These are phyloP conservation scores for Eucommia ulmoides DNA, from an alignment of 257 asterid species.

Conservation along the genomic window DNA sequence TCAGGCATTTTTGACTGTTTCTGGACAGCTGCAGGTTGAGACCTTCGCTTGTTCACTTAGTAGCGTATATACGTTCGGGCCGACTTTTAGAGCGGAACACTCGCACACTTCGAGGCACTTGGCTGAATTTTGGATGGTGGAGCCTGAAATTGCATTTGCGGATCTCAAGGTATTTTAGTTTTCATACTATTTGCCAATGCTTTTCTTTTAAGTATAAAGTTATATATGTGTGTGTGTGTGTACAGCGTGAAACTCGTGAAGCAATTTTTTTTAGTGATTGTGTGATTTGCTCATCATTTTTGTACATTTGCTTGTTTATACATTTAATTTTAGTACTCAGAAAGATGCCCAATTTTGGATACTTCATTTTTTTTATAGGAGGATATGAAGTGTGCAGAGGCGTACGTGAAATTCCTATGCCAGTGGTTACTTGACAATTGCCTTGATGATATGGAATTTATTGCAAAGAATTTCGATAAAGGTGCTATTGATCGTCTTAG, in stretches of 20 bases:
- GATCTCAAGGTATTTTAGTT: conserved; percentile 50
- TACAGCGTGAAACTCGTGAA: too few relatives aligned
- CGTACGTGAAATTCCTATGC: conserved; percentile 76
- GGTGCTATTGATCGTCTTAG: conserved; percentile 58
- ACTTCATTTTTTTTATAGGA: conserved; percentile 41
- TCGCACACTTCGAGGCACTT: conserved; percentile 93
- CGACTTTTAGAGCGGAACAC: conserved; percentile 90
- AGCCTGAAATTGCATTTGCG: conserved; percentile 94
- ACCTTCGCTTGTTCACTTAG: conserved; percentile 89
- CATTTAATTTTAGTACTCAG: too few relatives aligned
- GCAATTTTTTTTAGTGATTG: too few relatives aligned
- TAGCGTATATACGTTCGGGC: conserved; percentile 92
- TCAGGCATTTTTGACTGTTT: conserved; percentile 89
- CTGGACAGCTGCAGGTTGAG: conserved; percentile 96
- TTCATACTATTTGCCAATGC: background rate
- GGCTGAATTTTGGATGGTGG: conserved; percentile 99
- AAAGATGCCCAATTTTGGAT: background rate
- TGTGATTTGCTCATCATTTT: too few relatives aligned
- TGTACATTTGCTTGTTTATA: too few relatives aligned
- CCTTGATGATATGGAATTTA: conserved; percentile 85
- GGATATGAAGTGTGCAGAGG: conserved; percentile 99
- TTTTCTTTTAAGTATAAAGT: background rate
- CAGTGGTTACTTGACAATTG: conserved; percentile 90
- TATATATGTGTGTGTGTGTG: too few relatives aligned
- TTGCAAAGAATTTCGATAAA: conserved; percentile 48